Evolutionary conservation across 345 rosid species (phyloP).

Genomic region (Noccaea caerulescens): DNA sequence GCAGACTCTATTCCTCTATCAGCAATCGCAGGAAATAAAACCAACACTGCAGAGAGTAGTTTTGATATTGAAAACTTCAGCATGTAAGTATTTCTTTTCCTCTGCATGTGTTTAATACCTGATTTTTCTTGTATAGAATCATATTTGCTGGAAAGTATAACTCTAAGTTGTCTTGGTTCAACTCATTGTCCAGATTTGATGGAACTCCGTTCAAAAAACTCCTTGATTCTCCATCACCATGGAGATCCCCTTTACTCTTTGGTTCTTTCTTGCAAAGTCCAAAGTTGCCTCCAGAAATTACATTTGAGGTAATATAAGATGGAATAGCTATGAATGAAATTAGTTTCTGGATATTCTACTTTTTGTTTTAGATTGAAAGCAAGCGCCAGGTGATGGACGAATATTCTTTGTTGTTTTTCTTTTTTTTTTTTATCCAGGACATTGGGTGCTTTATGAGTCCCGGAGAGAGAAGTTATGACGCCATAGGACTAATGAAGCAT

Average conservation of each 20-base stretch:
- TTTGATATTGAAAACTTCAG: conserved; percentile 43
- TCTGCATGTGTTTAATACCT: conserved; percentile 22
- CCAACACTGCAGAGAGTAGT: conserved; percentile 50
- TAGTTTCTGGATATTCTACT: conserved; percentile 24
- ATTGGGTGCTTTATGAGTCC: conserved; percentile 92
- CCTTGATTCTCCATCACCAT: conserved; percentile 85
- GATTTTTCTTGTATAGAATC: conserved; percentile 14
- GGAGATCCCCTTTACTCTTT: conserved; percentile 95
- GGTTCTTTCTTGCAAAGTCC: conserved; percentile 81
- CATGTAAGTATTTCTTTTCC: conserved; percentile 57
- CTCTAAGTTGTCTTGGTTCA: conserved; percentile 24
- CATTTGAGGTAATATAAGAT: conserved; percentile 71
- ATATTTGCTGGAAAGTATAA: conserved; percentile 8
- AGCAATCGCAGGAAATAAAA: conserved; percentile 35
- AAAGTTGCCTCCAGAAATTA: conserved; percentile 74
- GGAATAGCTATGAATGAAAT: conserved; percentile 3
- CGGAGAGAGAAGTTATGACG: conserved; percentile 85
- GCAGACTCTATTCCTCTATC: conserved; percentile 39
- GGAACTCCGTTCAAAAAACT: conserved; percentile 82
- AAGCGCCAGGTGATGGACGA: conserved; percentile 7
- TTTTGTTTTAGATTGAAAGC: background rate
- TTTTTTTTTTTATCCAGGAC: conserved; percentile 61
- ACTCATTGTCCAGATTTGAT: conserved; percentile 62
- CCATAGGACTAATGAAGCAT: conserved; percentile 88
- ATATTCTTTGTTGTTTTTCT: conserved; percentile 10